A percentile compares a stretch with the other conserved stretches of the same genome.
Conservation (phyloP, 352 stramenopile genomes). For the Lagenidium giganteum region DNA sequence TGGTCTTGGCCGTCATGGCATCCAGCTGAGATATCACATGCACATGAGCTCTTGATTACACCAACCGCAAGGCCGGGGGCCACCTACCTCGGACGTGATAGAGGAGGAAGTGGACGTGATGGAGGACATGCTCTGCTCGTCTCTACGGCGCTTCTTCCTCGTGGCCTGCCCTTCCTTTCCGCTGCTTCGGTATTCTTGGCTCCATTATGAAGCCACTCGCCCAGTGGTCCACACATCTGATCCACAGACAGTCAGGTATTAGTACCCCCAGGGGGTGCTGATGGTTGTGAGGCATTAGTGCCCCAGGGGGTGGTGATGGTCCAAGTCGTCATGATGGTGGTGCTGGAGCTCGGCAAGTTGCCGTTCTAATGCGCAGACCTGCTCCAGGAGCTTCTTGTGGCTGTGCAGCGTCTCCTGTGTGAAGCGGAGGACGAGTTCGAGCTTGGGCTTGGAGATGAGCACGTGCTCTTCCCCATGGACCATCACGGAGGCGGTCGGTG, state of each 20-base stretch:
- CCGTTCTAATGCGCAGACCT: conserved; percentile 29
- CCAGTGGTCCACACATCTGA: too few species aligned
- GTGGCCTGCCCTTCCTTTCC: too few species aligned
- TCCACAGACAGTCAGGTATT: too few species aligned
- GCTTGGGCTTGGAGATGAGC: conserved; percentile 39
- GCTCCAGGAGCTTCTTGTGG: conserved; percentile 59
- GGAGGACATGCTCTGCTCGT: too few species aligned
- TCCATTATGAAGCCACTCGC: too few species aligned
- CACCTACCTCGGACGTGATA: too few species aligned
- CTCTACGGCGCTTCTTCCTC: too few species aligned
- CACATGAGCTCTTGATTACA: background rate
- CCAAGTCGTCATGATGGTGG: background rate
- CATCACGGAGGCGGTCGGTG: conserved; percentile 1
- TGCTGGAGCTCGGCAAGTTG: conserved; percentile 4
- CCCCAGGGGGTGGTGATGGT: conserved; percentile 10
- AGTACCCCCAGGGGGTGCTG: too few species aligned
- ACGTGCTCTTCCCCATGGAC: conserved; percentile 21
- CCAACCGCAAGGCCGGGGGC: background rate
- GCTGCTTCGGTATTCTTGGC: too few species aligned
- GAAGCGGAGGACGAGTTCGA: conserved; percentile 45
- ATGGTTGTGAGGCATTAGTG: conserved; percentile 11
- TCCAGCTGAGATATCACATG: conserved; percentile 8
- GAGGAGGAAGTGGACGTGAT: too few species aligned
- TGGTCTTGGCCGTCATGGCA: conserved; percentile 11
- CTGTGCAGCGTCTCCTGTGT: conserved; percentile 49